Conservation (phyloP, 1,284 basidiomycete species). For the Austropuccinia psidii region DNA sequence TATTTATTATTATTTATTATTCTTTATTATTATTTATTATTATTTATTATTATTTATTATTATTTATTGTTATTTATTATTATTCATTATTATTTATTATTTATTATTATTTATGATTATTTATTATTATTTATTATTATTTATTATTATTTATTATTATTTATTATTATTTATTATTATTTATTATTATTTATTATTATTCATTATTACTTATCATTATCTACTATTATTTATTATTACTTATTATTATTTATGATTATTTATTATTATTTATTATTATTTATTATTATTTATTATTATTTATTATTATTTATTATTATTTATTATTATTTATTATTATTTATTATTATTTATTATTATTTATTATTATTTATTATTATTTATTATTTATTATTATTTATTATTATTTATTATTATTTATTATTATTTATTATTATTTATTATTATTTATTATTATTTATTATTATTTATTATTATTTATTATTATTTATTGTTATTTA, state of each 20-base stretch:
- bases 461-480: neutral
- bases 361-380: neutral
- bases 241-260: neutral
- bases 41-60: neutral
- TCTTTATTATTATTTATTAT: neutral
- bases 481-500: neutral
- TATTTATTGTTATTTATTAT: neutral
- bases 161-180: neutral
- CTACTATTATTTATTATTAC: neutral
- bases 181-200: neutral
- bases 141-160: neutral
- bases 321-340: neutral
- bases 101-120: neutral
- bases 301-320: neutral
- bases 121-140: neutral
- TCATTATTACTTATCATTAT: neutral
- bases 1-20: neutral
- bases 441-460: neutral
- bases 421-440: neutral
- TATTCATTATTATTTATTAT: neutral
- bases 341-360: neutral
- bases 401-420: neutral
- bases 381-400: neutral
- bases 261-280: neutral
- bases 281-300: neutral